Base-by-base conservation (phyloP, 2,329 filamentous ascomycete genomes). In the Fusarium sp. region DNA sequence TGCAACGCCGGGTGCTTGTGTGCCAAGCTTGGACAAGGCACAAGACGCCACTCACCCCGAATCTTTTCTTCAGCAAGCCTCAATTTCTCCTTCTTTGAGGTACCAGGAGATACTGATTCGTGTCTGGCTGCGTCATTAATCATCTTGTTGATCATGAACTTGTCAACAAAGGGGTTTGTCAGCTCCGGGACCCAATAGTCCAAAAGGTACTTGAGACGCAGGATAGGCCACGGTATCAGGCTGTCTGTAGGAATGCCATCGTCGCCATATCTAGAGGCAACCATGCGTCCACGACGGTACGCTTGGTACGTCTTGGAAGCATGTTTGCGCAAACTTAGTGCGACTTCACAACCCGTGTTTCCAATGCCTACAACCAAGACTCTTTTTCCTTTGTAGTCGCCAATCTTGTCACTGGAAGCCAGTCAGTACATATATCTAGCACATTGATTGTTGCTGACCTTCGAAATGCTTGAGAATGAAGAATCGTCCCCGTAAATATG, bases 271-370 rank as follows among this genome's bases (percentile, higher is more conserved):
- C 62, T 16, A 2, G 62, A 64, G 13, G 56, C 27, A 5, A 64
- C 18, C 6, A 64, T 35, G 2, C 62, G 48, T 1, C 62, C 62
- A 11, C 62, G 48, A 5, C 62, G 62, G 5, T 58, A 64, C 1
- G 62, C 50, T n/a, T 24, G 52, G 16, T 58, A 64, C 1, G 62
- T 56, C 20, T 41, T 41, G 13, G 61, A 58, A 11, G 62, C n/a
- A 18, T 64, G 27, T 37, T 64, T 64, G 20, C 62, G 14, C 18
- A 64, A 16, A 16, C 52, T 58, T 18, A 64, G 29, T 11, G 50
- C 35, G 7, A 64, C 43, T 6, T 64, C 62, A 16, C 62, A 64
- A 6, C 29, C 62, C 9, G 62, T 64, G 62, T 64, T 64, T 14
- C 62, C 62, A 10, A 64, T 57, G 0, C 62, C 62, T 5, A 64